A percentile compares a stretch with the other conserved stretches of the same genome.
phyloP scores from a whole-genome alignment of 345 rosid species.

The Psidium friedrichsthalianum region DNA sequence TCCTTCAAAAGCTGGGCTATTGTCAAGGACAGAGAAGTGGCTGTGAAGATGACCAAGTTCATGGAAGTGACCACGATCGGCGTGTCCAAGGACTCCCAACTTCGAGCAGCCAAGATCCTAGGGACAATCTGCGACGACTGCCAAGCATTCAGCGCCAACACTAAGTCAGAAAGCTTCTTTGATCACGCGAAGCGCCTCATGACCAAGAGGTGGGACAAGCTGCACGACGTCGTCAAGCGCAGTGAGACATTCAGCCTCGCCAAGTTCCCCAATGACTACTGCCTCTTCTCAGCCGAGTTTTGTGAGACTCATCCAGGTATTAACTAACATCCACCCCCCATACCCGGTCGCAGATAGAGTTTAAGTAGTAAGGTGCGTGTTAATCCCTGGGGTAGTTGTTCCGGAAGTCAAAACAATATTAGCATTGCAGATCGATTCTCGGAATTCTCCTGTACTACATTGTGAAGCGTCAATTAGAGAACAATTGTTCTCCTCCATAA shows the following conservation, averaged over 20 bases:
- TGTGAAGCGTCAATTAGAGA: neutral
- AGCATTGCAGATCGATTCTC: neutral
- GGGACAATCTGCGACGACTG: conserved; percentile 31
- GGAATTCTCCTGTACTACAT: neutral
- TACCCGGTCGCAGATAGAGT: neutral
- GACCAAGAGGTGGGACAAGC: conserved; percentile 58
- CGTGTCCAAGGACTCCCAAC: conserved; percentile 76
- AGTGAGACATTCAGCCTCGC: conserved; percentile 39
- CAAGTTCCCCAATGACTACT: conserved; percentile 37
- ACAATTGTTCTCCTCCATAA: neutral
- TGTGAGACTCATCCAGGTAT: conserved; percentile 52
- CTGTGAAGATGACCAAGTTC: conserved; percentile 51
- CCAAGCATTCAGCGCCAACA: neutral
- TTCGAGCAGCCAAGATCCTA: conserved; percentile 68
- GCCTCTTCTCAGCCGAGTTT: conserved; percentile 43
- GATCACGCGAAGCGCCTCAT: conserved; percentile 30
- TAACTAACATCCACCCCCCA: neutral
- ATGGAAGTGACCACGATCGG: conserved; percentile 56
- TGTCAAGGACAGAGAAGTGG: conserved; percentile 59
- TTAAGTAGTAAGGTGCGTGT: neutral
- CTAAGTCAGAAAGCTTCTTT: conserved; percentile 41
- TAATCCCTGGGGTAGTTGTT: neutral
- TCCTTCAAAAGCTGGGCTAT: conserved; percentile 54
- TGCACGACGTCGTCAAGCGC: conserved; percentile 32
- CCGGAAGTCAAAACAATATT: neutral